Conservation (phyloP, 768 basidiomycete species). For the Mycena haematopus region DNA sequence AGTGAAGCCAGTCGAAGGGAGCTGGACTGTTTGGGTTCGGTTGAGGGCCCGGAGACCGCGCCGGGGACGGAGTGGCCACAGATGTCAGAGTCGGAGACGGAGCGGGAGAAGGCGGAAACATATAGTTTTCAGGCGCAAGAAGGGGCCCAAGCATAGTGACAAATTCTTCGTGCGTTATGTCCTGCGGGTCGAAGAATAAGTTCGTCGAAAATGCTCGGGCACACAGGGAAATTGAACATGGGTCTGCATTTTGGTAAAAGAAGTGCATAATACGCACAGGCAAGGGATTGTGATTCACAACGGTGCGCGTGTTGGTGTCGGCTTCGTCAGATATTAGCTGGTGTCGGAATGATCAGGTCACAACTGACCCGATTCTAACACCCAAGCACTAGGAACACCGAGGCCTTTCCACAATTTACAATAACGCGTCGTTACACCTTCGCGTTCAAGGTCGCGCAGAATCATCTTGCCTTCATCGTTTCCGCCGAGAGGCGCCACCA, state of each 20-base stretch:
- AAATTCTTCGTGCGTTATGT: constrained; percentile 88
- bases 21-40: constrained; percentile 65
- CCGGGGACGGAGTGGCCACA: constrained; percentile 37
- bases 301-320: constrained; percentile 65
- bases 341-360: constrained; percentile 4
- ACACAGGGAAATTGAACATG: no score
- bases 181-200: no score
- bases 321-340: constrained; percentile 39
- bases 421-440: constrained; percentile 72
- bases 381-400: constrained; percentile 83
- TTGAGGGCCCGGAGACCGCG: constrained; percentile 31
- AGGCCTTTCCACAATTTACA: constrained; percentile 77
- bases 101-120: constrained; percentile 44
- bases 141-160: constrained; percentile 81
- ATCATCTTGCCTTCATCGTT: constrained; percentile 73
- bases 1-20: constrained; percentile 88
- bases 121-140: constrained; percentile 82
- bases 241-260: no score
- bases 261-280: constrained; percentile 40
- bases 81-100: constrained; percentile 41
- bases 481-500: constrained; percentile 78
- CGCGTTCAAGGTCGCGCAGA: constrained; percentile 65
- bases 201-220: no score
- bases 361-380: constrained; percentile 68
- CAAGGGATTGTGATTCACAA: constrained; percentile 87